A percentile compares a stretch with the other conserved stretches of the same genome.
phyloP scores from a whole-genome alignment of 257 asterid genomes.

The Oldenlandia corymbosa region DNA sequence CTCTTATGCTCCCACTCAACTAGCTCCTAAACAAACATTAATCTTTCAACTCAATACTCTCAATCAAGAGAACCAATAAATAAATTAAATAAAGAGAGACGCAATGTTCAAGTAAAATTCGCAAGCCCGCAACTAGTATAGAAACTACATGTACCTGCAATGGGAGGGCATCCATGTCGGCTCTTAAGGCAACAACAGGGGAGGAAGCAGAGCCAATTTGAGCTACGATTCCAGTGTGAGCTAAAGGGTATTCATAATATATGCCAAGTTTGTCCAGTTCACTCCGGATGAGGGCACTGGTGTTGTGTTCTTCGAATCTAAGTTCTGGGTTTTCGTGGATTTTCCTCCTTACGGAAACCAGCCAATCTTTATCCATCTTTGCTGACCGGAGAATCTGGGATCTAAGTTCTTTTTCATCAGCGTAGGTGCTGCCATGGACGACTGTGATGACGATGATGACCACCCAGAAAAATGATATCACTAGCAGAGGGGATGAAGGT shows the following conservation, averaged over 20 bases:
- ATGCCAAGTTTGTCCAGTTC: conserved; percentile 61
- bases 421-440: conserved; percentile 1
- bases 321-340: conserved; percentile 87
- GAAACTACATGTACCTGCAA: too few species aligned
- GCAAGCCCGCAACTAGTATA: too few species aligned
- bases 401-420: conserved; percentile 33
- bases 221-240: conserved; percentile 80
- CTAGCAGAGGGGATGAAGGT: conserved; percentile 8
- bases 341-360: conserved; percentile 58
- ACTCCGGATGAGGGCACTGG: conserved; percentile 67
- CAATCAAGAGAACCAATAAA: too few species aligned
- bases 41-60: background rate
- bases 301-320: conserved; percentile 61
- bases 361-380: conserved; percentile 42
- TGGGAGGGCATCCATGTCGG: conserved; percentile 92
- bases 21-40: conserved; percentile 47
- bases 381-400: conserved; percentile 53
- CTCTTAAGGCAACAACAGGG: conserved; percentile 78
- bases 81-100: too few species aligned
- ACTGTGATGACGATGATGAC: conserved; percentile 2
- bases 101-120: too few species aligned
- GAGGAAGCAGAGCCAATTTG: conserved; percentile 62
- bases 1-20: conserved; percentile 95
- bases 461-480: conserved; percentile 12
- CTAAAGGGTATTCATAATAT: conserved; percentile 59